A percentile compares a stretch with the other conserved stretches of the same genome.
phyloP scores from a whole-genome alignment of 208 protist genomes.

The Angomonas ambiguus region DNA sequence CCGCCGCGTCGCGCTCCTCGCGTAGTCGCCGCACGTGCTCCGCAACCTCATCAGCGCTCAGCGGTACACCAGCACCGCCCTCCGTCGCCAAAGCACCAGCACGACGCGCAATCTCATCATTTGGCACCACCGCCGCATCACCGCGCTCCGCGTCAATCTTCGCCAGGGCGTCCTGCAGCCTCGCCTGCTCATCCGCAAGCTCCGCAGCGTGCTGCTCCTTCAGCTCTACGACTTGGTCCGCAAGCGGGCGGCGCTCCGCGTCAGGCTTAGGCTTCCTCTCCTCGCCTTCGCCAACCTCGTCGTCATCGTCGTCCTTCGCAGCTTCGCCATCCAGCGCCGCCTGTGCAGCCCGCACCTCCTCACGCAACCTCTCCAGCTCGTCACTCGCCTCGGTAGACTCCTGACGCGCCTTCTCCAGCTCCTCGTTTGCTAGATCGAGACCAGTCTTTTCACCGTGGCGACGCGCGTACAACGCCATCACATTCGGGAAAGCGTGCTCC shows the following conservation, averaged over 20 bases:
- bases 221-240: neutral
- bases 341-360: neutral
- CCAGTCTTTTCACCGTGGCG: neutral
- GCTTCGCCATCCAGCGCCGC: neutral
- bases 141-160: neutral
- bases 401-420: neutral
- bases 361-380: neutral
- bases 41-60: neutral
- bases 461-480: neutral
- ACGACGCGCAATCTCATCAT: neutral
- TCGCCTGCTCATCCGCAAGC: neutral
- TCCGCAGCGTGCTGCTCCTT: neutral
- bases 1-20: neutral
- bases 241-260: neutral
- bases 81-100: neutral
- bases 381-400: neutral
- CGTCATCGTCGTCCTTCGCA: neutral
- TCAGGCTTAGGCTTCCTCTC: neutral
- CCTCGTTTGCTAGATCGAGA: neutral
- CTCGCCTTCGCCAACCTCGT: neutral
- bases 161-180: neutral
- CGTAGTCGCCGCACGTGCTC: neutral
- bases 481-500: neutral
- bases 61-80: neutral
- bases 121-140: neutral